phyloP scores from a whole-genome alignment of 306 rosid genomes.

The Vachellia pachyceras region DNA sequence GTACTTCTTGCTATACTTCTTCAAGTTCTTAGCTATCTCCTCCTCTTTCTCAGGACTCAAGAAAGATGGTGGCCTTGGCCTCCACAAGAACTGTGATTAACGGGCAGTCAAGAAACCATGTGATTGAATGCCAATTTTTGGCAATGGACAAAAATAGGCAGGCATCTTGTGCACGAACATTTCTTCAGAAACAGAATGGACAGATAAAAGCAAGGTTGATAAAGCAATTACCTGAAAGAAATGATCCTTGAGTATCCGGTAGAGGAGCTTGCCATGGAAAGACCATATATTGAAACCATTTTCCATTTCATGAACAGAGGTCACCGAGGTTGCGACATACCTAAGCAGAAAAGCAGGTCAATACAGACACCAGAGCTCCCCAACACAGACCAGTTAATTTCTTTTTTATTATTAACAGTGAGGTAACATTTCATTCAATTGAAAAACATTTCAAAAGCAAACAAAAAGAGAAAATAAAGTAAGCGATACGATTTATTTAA shows the following conservation, averaged over 20 bases:
- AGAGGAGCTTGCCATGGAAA: constrained; percentile 71
- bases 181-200: not conserved
- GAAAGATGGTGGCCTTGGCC: constrained; percentile 76
- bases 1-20: constrained; percentile 74
- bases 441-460: not conserved
- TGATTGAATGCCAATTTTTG: not conserved
- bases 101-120: not conserved
- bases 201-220: not conserved
- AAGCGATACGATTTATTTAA: not conserved
- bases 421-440: not conserved
- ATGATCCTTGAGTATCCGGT: constrained; percentile 67
- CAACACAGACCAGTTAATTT: not conserved
- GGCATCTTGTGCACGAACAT: not conserved
- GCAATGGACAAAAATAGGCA: not conserved
- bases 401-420: too few species aligned
- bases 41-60: constrained; percentile 73
- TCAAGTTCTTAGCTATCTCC: constrained; percentile 75
- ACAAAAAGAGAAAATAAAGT: not conserved
- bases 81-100: constrained; percentile 63
- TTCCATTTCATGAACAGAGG: constrained; percentile 86
- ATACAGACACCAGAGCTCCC: constrained; percentile 7
- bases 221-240: constrained; percentile 62
- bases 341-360: constrained; percentile 40
- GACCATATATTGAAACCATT: constrained; percentile 82
- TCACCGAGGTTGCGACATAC: constrained; percentile 74